Percentiles rank a stretch among this genome's conserved stretches.
phyloP scores from a whole-genome alignment of 345 rosid genomes.

The Excoecaria cochinchinensis region DNA sequence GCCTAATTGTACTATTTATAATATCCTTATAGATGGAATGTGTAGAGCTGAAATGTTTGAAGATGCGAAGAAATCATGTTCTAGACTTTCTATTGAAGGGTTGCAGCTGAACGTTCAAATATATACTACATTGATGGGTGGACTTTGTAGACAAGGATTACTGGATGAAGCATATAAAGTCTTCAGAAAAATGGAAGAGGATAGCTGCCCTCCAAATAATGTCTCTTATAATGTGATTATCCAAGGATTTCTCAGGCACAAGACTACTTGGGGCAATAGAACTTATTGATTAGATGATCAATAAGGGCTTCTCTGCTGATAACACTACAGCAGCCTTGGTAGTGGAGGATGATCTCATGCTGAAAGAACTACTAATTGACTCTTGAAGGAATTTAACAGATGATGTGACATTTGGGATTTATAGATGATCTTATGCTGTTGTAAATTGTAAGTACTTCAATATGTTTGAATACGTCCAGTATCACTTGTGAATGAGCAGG shows the following conservation, averaged over 20 bases:
- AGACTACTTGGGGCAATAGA: background rate
- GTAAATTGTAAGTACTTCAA: no score
- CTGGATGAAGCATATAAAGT: slow-evolving; percentile 14
- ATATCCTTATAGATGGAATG: background rate
- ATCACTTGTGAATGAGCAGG: no score
- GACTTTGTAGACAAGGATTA: no score
- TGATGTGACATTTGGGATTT: no score
- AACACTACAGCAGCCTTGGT: background rate
- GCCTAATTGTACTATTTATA: background rate
- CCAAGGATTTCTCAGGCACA: slow-evolving; percentile 12
- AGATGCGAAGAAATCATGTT: slow-evolving; percentile 2
- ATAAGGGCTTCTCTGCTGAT: background rate
- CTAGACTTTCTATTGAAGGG: slow-evolving; percentile 6
- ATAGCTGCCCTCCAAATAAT: background rate
- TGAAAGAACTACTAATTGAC: background rate
- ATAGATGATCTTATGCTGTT: no score
- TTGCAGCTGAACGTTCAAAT: background rate
- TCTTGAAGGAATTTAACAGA: no score
- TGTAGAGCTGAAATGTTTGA: background rate
- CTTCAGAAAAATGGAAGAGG: slow-evolving; percentile 17
- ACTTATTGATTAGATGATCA: background rate
- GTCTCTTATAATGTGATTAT: slow-evolving; percentile 13
- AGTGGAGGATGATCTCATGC: background rate
- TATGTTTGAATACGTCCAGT: no score
- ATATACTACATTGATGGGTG: no score